These are phyloP conservation scores for Hansenula sp. DNA, from an alignment of 1,139 yeast genomes.

Conservation along the genomic window DNA sequence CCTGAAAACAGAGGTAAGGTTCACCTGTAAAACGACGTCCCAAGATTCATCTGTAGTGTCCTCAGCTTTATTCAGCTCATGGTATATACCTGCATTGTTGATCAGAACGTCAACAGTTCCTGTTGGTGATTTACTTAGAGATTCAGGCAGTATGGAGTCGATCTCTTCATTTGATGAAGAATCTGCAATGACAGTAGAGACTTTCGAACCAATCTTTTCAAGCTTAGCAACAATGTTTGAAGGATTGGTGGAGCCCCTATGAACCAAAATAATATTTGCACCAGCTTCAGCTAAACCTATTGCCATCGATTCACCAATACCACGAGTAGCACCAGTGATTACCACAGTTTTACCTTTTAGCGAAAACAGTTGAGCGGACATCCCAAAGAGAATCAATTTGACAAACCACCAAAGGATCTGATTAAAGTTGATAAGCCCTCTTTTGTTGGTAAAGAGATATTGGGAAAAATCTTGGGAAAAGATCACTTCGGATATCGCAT, in stretches of 20 bases:
- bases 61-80: conserved; percentile 32
- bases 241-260: conserved; percentile 27
- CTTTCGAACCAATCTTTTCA: conserved; percentile 20
- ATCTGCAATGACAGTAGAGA: conserved; percentile 22
- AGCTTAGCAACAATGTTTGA: conserved; percentile 15
- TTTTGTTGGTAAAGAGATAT: too few relatives aligned
- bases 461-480: too few relatives aligned
- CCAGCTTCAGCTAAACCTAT: conserved; percentile 39
- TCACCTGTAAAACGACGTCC: conserved; percentile 45
- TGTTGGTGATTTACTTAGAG: conserved; percentile 29
- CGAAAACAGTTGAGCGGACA: conserved; percentile 38
- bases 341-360: conserved; percentile 33
- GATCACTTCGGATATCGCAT: too few relatives aligned
- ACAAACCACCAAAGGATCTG: too few relatives aligned
- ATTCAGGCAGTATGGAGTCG: conserved; percentile 26
- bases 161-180: conserved; percentile 27
- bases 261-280: conserved; percentile 30
- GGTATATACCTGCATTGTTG: conserved; percentile 53
- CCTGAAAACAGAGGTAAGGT: conserved; percentile 42
- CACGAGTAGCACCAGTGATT: conserved; percentile 40
- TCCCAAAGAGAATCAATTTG: too few relatives aligned
- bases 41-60: conserved; percentile 37
- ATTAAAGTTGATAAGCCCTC: too few relatives aligned
- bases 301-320: conserved; percentile 43
- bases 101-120: conserved; percentile 45